Conservation (phyloP, 306 rosid genomes). For the Bauhinia variegata region DNA sequence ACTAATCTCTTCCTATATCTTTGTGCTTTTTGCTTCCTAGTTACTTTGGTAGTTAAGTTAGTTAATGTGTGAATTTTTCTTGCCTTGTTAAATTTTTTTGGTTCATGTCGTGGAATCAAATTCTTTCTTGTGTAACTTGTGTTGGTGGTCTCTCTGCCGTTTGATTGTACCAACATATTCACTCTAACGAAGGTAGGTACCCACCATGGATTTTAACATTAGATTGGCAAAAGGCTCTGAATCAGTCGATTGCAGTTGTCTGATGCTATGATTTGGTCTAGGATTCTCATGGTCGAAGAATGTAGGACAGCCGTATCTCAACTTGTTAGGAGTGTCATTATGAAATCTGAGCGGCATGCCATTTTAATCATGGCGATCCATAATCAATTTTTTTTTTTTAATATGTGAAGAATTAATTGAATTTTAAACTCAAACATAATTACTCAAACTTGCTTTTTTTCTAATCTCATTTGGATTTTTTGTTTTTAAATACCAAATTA, state of each 20-base stretch:
- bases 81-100: neutral
- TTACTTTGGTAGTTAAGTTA: conserved; percentile 41
- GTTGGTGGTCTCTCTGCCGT: neutral
- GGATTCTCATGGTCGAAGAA: conserved; percentile 22
- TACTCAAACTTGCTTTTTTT: neutral
- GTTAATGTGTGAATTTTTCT: conserved; percentile 24
- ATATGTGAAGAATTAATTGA: neutral
- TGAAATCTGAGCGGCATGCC: conserved; percentile 19
- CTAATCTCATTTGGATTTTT: neutral
- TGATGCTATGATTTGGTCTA: conserved; percentile 15
- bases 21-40: neutral
- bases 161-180: conserved; percentile 6
- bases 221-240: neutral
- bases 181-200: conserved; percentile 11
- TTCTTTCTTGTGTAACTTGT: no score
- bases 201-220: neutral
- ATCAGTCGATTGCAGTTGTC: conserved; percentile 5
- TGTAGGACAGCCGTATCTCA: conserved; percentile 3
- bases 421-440: conserved; percentile 22
- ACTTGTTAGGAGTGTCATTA: conserved; percentile 26
- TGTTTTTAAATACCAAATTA: neutral
- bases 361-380: conserved; percentile 31
- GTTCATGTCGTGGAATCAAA: no score
- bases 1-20: neutral
- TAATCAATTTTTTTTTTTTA: neutral